These are phyloP conservation scores for Cladosporium sp. DNA, from an alignment of 2,329 filamentous ascomycete species.

Conservation along the genomic window DNA sequence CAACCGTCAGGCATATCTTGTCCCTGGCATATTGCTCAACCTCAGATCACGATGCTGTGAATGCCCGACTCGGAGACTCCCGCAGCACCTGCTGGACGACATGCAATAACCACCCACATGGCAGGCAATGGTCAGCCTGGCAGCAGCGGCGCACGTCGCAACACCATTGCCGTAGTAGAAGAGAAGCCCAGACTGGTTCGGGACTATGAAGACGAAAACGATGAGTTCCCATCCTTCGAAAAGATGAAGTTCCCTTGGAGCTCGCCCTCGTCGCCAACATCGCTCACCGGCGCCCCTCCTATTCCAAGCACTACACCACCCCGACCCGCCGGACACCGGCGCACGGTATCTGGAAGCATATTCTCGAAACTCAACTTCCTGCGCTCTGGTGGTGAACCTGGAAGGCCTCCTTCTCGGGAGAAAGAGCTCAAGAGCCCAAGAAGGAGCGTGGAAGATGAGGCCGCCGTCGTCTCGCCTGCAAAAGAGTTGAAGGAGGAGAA, in stretches of 20 bases:
- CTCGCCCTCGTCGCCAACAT: conserved; percentile 25
- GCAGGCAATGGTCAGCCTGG: conserved; percentile 8
- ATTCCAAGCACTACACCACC: conserved; percentile 15
- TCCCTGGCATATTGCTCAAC: neutral
- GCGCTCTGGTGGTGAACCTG: conserved; percentile 47
- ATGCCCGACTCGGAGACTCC: conserved; percentile 5
- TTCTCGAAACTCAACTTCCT: conserved; percentile 71
- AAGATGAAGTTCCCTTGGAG: conserved; percentile 32
- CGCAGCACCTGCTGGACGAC: conserved; percentile 4
- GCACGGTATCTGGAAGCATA: conserved; percentile 63
- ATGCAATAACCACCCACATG: conserved; percentile 12
- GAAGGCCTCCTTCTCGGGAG: conserved; percentile 31
- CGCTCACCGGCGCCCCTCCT: conserved; percentile 18
- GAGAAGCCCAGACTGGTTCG: conserved; percentile 1
- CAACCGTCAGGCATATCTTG: neutral
- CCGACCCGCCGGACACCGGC: conserved; percentile 44
- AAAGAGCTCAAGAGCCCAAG: conserved; percentile 34
- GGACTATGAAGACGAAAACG: conserved; percentile 10
- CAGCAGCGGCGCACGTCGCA: conserved; percentile 14
- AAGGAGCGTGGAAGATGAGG: conserved; percentile 25
- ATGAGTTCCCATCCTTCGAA: conserved; percentile 19
- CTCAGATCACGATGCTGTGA: conserved; percentile 9
- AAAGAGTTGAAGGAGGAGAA: conserved; percentile 11
- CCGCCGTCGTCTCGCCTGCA: conserved; percentile 3
- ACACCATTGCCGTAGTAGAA: conserved; percentile 15